Conservation (phyloP, 1,284 basidiomycete species). For the Violaceomyces palustris region DNA sequence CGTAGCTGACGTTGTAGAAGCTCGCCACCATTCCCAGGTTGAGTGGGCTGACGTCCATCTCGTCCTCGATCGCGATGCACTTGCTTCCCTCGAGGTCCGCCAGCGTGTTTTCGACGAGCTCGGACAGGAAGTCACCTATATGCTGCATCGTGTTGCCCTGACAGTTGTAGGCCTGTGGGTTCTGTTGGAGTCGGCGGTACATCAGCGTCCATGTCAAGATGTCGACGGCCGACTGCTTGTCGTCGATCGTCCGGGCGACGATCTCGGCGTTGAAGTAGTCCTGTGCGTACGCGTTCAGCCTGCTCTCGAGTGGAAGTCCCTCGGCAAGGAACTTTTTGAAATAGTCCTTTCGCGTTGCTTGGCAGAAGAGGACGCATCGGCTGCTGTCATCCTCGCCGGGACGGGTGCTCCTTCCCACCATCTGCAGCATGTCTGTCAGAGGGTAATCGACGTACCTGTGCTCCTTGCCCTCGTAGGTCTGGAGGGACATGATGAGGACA, state of each 20-base stretch:
- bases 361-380: constrained; percentile 91
- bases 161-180: constrained; percentile 56
- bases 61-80: constrained; percentile 80
- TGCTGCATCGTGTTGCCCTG: constrained; percentile 45
- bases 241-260: constrained; percentile 92
- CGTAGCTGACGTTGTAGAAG: constrained; percentile 65
- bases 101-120: constrained; percentile 88
- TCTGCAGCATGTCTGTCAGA: constrained; percentile 93
- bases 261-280: constrained; percentile 99
- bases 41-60: constrained; percentile 56
- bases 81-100: constrained; percentile 87
- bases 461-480: constrained; percentile 68
- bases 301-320: constrained; percentile 90
- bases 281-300: constrained; percentile 60
- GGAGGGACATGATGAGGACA: constrained; percentile 98
- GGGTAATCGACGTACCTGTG: constrained; percentile 91
- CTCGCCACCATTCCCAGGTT: constrained; percentile 57
- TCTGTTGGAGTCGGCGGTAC: constrained; percentile 92
- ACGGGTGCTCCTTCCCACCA: constrained; percentile 89
- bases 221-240: constrained; percentile 57
- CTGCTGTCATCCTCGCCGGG: constrained; percentile 67
- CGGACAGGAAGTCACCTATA: constrained; percentile 62
- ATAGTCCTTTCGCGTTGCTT: constrained; percentile 89
- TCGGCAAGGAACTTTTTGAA: constrained; percentile 98
- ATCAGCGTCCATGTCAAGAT: constrained; percentile 93